Percentiles rank a stretch among this genome's conserved stretches.
Evolutionary conservation across 768 basidiomycete species (phyloP).

Genomic region (Hydnomerulius pinastri): DNA sequence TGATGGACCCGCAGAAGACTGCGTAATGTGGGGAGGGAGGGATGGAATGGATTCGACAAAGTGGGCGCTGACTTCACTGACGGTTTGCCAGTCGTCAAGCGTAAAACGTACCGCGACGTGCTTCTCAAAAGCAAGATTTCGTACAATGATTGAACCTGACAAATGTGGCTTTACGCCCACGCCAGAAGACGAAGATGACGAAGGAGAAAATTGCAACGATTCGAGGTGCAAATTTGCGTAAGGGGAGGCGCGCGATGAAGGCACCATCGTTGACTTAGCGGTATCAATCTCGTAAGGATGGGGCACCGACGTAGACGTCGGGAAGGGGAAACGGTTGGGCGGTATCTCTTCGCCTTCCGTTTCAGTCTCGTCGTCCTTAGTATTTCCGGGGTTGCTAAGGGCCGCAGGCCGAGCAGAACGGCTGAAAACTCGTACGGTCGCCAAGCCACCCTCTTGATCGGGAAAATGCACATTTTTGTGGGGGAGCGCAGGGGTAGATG

Average conservation of each 20-base stretch:
- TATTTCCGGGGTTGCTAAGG: slow-evolving; percentile 33
- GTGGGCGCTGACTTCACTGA: slow-evolving; percentile 74
- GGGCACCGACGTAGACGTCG: slow-evolving; percentile 14
- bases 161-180: slow-evolving; percentile 40
- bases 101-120: slow-evolving; percentile 86
- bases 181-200: slow-evolving; percentile 6
- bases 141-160: slow-evolving; percentile 76
- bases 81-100: slow-evolving; percentile 92
- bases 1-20: slow-evolving; percentile 10
- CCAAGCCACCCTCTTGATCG: slow-evolving; percentile 57
- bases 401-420: slow-evolving; percentile 71
- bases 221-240: slow-evolving; percentile 39
- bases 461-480: slow-evolving; percentile 92
- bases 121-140: slow-evolving; percentile 88
- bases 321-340: slow-evolving; percentile 23
- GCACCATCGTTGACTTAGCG: slow-evolving; percentile 14
- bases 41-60: slow-evolving; percentile 45
- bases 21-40: slow-evolving; percentile 32
- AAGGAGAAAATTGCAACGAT: slow-evolving; percentile 31
- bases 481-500: slow-evolving; percentile 53
- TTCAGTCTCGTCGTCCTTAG: slow-evolving; percentile 44
- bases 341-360: slow-evolving; percentile 37
- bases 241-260: neutral
- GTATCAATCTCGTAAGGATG: slow-evolving; percentile 25
- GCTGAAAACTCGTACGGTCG: slow-evolving; percentile 61